Percentiles rank a stretch among this genome's conserved stretches.
Evolutionary conservation across 73 alveolate species (phyloP).

Genomic region (Paramecium caudatum): DNA sequence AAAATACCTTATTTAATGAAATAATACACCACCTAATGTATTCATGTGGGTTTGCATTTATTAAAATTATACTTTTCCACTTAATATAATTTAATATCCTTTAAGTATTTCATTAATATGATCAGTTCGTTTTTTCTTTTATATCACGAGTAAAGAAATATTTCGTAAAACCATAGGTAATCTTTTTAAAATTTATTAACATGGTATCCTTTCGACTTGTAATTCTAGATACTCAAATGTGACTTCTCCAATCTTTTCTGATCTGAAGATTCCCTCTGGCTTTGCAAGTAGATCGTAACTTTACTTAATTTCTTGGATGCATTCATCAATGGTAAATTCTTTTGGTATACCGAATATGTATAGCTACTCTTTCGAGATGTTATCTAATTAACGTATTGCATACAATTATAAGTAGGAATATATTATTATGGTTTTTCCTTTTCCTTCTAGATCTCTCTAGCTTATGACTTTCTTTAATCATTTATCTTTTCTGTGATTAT

Average conservation of each 20-base stretch:
- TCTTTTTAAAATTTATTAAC: background rate
- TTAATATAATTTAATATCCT: background rate
- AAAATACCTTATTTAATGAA: slow-evolving; percentile 8
- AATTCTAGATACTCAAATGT: slow-evolving; percentile 46
- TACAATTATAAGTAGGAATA: slow-evolving; percentile 46
- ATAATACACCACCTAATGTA: slow-evolving; percentile 30
- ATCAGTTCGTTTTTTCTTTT: slow-evolving; percentile 50
- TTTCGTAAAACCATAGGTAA: slow-evolving; percentile 1
- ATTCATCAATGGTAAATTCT: slow-evolving; percentile 37
- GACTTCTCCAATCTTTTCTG: slow-evolving; percentile 21
- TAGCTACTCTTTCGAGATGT: background rate
- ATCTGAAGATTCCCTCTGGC: slow-evolving; percentile 27
- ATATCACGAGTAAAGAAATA: background rate
- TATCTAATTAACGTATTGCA: slow-evolving; percentile 6
- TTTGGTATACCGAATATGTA: slow-evolving; percentile 40
- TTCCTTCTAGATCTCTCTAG: background rate
- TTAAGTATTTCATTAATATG: background rate
- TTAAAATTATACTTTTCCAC: slow-evolving; percentile 15
- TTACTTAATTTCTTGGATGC: slow-evolving; percentile 14
- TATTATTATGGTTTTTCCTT: slow-evolving; percentile 32
- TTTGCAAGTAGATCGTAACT: background rate
- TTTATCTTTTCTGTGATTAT: background rate
- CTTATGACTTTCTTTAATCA: background rate
- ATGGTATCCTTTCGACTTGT: slow-evolving; percentile 34
- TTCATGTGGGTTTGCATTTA: background rate